A percentile compares a stretch with the other conserved stretches of the same genome.
Evolutionary conservation across 306 rosid species (phyloP).

Genomic region (Fagus sylvatica): DNA sequence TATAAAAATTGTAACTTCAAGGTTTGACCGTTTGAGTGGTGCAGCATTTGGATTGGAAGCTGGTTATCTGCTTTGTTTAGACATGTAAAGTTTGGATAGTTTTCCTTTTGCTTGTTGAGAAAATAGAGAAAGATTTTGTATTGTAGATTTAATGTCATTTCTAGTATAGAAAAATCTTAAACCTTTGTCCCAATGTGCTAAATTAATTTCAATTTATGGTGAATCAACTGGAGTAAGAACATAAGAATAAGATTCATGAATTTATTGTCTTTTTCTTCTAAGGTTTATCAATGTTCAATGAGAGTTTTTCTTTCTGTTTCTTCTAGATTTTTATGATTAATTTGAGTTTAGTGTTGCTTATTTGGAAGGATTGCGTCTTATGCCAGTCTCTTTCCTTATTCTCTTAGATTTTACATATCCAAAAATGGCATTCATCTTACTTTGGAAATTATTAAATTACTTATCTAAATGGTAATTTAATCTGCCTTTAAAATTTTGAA

Average conservation of each 20-base stretch:
- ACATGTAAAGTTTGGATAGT: background rate
- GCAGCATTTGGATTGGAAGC: conserved; percentile 15
- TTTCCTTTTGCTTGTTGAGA: conserved; percentile 17
- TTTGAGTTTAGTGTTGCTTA: background rate
- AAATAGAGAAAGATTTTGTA: conserved; percentile 2
- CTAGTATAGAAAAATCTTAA: conserved; percentile 5
- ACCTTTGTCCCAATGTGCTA: conserved; percentile 3
- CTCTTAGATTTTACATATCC: background rate
- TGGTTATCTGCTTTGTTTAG: conserved; percentile 7
- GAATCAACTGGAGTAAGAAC: conserved; percentile 4
- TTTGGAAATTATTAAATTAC: background rate
- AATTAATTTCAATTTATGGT: background rate
- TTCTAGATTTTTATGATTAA: no score
- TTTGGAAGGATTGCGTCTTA: background rate
- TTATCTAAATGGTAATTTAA: background rate
- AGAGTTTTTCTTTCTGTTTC: background rate
- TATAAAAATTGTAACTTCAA: background rate
- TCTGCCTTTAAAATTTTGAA: conserved; percentile 15
- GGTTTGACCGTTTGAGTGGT: conserved; percentile 20
- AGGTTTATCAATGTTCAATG: conserved; percentile 1
- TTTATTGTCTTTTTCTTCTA: background rate
- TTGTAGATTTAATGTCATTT: conserved; percentile 9
- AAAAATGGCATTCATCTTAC: background rate
- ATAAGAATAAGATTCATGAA: conserved; percentile 20
- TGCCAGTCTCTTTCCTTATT: background rate